Conservation (phyloP, 208 protist genomes). For the Leishmania major region DNA sequence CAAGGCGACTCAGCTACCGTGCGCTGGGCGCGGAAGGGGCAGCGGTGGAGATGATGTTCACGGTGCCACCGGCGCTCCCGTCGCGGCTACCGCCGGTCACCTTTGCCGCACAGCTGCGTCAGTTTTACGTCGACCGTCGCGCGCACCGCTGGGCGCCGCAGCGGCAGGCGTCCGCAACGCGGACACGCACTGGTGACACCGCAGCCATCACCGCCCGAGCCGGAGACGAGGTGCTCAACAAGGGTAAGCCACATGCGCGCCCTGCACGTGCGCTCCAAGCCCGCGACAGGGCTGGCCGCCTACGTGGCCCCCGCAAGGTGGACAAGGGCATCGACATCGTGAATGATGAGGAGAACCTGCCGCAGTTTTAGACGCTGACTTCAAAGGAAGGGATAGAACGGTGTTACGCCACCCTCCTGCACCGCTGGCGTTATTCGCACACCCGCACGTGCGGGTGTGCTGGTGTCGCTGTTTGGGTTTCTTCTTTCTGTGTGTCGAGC, state of each 20-base stretch:
- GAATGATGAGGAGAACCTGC: not conserved
- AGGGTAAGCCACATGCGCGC: not conserved
- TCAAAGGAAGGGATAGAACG: not conserved
- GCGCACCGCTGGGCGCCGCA: constrained; percentile 10
- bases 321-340: not conserved
- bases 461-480: not conserved
- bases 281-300: not conserved
- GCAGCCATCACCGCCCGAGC: not conserved
- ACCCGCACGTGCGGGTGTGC: not conserved
- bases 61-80: constrained; percentile 59
- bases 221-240: not conserved
- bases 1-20: constrained; percentile 21
- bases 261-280: not conserved
- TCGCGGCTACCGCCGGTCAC: constrained; percentile 52
- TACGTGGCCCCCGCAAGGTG: not conserved
- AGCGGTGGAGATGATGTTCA: constrained; percentile 62
- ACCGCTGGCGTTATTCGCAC: not conserved
- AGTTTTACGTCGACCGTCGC: constrained; percentile 15
- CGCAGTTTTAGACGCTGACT: constrained; percentile 1
- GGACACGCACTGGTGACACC: not conserved
- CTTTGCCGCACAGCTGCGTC: constrained; percentile 16
- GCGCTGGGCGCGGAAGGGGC: constrained; percentile 35
- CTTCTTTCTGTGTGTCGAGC: not conserved
- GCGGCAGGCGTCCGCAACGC: not conserved
- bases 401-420: not conserved